A percentile compares a stretch with the other conserved stretches of the same genome.
Conservation (phyloP, 1,139 yeast species). For the Tardiomyces blankii region DNA sequence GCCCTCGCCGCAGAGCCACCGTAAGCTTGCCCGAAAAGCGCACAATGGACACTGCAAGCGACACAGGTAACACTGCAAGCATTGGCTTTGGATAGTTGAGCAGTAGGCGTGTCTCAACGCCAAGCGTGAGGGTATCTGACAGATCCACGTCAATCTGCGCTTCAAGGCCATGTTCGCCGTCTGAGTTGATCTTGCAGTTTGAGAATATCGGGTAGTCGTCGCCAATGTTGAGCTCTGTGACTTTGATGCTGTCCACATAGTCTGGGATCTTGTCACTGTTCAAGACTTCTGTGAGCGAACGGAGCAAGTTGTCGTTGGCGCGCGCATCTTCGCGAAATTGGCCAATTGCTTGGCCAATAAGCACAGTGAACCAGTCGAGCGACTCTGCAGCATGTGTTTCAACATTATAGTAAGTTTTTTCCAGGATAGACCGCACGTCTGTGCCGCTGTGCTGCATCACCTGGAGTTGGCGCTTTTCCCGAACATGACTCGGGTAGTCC, state of each 20-base stretch:
- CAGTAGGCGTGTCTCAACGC: conserved; percentile 72
- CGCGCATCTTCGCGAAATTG: conserved; percentile 83
- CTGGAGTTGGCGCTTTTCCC: conserved; percentile 20
- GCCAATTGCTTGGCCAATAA: conserved; percentile 81
- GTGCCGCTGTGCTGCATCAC: conserved; percentile 21
- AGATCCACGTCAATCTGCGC: conserved; percentile 92
- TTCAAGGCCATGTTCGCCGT: conserved; percentile 40
- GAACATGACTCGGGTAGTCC: conserved; percentile 17
- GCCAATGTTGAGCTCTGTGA: conserved; percentile 87
- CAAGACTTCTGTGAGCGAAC: conserved; percentile 50
- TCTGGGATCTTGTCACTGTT: conserved; percentile 55
- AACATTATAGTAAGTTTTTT: conserved; percentile 88
- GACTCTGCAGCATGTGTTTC: conserved; percentile 81
- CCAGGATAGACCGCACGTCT: conserved; percentile 43
- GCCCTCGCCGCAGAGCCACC: conserved; percentile 50
- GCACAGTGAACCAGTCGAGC: conserved; percentile 91
- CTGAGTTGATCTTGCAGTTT: conserved; percentile 71
- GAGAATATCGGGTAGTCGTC: conserved; percentile 93
- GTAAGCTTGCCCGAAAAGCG: conserved; percentile 89
- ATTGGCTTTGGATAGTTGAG: conserved; percentile 78
- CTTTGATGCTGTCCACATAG: conserved; percentile 62
- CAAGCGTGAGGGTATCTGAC: conserved; percentile 80
- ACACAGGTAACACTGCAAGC: conserved; percentile 59
- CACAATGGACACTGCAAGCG: conserved; percentile 75
- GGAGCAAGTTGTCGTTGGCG: conserved; percentile 70